Conservation (phyloP, 2,329 filamentous ascomycete genomes). For the Fusarium nanum region DNA sequence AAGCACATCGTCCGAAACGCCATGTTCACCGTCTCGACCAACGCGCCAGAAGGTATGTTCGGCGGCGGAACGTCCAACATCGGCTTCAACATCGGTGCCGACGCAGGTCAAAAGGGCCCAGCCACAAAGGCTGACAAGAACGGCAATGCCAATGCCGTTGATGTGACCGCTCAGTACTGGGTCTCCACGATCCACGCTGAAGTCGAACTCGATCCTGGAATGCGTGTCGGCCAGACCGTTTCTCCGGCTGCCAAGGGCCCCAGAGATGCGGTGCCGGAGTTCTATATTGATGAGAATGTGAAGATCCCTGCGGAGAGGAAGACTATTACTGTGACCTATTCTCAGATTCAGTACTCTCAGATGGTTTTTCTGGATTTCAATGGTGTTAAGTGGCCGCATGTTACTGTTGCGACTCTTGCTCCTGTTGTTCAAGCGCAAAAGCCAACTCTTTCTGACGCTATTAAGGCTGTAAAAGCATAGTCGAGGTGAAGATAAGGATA, state of each 20-base stretch:
- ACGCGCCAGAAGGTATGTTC: not conserved
- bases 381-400: slow-evolving; percentile 2
- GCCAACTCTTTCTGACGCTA: not conserved
- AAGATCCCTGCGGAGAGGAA: not conserved
- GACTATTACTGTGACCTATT: not conserved
- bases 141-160: not conserved
- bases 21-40: slow-evolving; percentile 1
- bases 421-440: not conserved
- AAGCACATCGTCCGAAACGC: not conserved
- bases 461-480: not conserved
- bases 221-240: not conserved
- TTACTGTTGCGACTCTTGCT: slow-evolving; percentile 1
- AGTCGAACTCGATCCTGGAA: not conserved
- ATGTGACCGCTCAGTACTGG: slow-evolving; percentile 3
- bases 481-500: rapidly evolving
- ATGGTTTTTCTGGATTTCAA: slow-evolving; percentile 2
- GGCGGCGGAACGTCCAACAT: slow-evolving; percentile 1
- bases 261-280: not conserved
- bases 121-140: not conserved
- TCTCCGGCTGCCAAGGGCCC: not conserved
- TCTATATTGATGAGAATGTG: not conserved
- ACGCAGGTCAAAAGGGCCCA: not conserved
- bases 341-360: slow-evolving; percentile 9
- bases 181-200: not conserved
- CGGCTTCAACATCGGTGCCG: not conserved